Percentiles rank a stretch among this genome's conserved stretches.
Evolutionary conservation across 371 early-diverging fungal species (phyloP).

Genomic region (Dinochytrium kinnereticum): DNA sequence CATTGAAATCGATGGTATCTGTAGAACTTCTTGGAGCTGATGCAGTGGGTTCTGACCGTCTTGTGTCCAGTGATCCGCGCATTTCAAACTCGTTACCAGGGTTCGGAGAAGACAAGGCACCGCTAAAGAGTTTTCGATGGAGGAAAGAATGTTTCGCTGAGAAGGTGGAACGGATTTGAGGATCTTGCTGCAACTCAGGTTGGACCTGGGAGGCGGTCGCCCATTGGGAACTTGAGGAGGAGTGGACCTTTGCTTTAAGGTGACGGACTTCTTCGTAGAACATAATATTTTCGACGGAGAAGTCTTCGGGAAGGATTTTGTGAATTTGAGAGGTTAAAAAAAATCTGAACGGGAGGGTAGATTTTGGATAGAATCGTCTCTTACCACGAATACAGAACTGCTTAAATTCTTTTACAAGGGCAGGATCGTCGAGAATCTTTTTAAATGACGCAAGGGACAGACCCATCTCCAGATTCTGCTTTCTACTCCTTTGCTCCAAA

Average conservation of each 20-base stretch:
- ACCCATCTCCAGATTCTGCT: constrained; percentile 3
- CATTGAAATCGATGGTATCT: not conserved
- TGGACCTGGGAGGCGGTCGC: not conserved
- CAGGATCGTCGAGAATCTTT: constrained; percentile 1
- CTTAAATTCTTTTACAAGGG: constrained; percentile 2
- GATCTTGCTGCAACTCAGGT: not conserved
- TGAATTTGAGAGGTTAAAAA: too few relatives aligned
- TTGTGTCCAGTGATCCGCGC: not conserved
- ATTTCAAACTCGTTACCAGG: not conserved
- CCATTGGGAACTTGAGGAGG: not conserved
- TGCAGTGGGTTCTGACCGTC: not conserved
- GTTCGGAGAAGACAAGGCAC: not conserved
- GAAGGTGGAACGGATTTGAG: not conserved
- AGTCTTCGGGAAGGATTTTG: constrained; percentile 4
- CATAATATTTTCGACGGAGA: constrained; percentile 22
- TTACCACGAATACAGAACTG: constrained; percentile 12
- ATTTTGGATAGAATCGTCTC: not conserved
- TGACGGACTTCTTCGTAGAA: constrained; percentile 21
- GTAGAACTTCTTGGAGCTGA: not conserved
- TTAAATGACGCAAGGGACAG: constrained; percentile 1
- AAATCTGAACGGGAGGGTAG: too few relatives aligned
- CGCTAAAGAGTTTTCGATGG: not conserved
- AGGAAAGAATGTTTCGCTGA: not conserved
- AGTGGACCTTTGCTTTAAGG: constrained; percentile 10
- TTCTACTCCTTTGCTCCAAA: not conserved